phyloP scores from a whole-genome alignment of 2,329 filamentous ascomycete genomes.

The Tolypocladium album region DNA sequence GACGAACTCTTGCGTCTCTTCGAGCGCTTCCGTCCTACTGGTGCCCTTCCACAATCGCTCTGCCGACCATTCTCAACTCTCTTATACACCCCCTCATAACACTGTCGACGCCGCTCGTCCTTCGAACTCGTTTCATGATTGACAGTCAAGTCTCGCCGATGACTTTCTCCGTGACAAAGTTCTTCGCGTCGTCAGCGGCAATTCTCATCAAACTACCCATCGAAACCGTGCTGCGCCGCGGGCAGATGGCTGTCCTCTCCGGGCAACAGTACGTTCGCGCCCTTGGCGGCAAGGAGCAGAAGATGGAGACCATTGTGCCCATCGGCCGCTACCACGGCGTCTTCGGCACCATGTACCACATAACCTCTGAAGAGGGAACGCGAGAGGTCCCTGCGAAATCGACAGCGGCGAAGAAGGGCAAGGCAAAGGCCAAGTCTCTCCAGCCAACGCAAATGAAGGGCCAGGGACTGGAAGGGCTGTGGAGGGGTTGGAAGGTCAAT shows the following conservation, averaged over 20 bases:
- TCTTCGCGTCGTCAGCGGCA: conserved; percentile 68
- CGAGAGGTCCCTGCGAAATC: conserved; percentile 31
- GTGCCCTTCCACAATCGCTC: conserved; percentile 58
- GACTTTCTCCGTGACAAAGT: conserved; percentile 72
- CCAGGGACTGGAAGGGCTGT: conserved; percentile 58
- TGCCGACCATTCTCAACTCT: conserved; percentile 81
- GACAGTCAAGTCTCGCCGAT: conserved; percentile 73
- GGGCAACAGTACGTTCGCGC: conserved; percentile 40
- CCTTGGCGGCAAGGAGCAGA: conserved; percentile 27
- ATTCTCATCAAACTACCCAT: conserved; percentile 81
- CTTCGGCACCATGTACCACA: conserved; percentile 81
- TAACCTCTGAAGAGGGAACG: conserved; percentile 72
- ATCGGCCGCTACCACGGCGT: conserved; percentile 76
- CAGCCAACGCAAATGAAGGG: conserved; percentile 39
- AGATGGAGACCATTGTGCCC: conserved; percentile 65
- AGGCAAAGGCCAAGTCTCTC: conserved; percentile 17
- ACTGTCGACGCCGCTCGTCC: conserved; percentile 71
- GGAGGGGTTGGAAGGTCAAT: conserved; percentile 66
- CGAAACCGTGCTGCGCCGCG: conserved; percentile 83
- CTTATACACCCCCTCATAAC: conserved; percentile 75
- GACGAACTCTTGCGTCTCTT: conserved; percentile 69
- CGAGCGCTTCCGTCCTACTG: conserved; percentile 68
- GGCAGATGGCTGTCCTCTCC: conserved; percentile 65
- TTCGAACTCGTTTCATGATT: conserved; percentile 75
- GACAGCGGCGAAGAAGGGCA: conserved; percentile 19